A percentile compares a stretch with the other conserved stretches of the same genome.
Conservation (phyloP, 768 basidiomycete genomes). For the Tricholoma saponaceum region DNA sequence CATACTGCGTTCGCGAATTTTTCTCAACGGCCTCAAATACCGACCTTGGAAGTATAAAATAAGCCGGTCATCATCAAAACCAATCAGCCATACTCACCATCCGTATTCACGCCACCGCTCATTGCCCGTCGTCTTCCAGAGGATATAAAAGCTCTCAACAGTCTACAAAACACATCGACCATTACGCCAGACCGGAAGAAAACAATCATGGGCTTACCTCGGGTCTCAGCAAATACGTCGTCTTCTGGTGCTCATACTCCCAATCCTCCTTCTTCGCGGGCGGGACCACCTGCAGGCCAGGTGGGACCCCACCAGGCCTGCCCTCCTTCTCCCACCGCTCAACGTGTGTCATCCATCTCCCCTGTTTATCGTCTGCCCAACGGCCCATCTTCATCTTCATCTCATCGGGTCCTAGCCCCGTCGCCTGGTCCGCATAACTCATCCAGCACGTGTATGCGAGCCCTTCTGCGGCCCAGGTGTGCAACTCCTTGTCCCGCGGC, state of each 20-base stretch:
- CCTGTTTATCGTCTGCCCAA: constrained; percentile 13
- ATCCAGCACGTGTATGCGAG: constrained; percentile 60
- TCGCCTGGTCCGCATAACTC: constrained; percentile 58
- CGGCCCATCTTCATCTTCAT: constrained; percentile 34
- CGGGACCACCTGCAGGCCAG: constrained; percentile 26
- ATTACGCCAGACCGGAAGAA: background rate
- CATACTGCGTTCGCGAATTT: constrained; percentile 38
- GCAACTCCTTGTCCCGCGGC: constrained; percentile 34
- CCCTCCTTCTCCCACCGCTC: constrained; percentile 40
- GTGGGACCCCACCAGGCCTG: constrained; percentile 26
- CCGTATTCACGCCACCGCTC: constrained; percentile 49
- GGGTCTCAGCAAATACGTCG: constrained; percentile 40
- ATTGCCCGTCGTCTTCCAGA: constrained; percentile 50
- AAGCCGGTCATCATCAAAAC: background rate
- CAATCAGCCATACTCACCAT: constrained; percentile 26
- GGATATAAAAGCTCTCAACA: constrained; percentile 49
- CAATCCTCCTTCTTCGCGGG: constrained; percentile 17
- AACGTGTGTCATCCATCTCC: constrained; percentile 37
- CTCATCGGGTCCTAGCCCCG: constrained; percentile 61
- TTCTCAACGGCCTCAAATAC: constrained; percentile 47
- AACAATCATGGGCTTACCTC: constrained; percentile 34
- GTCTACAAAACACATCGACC: constrained; percentile 27
- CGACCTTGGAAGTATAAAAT: constrained; percentile 17
- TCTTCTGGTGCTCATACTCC: constrained; percentile 36
- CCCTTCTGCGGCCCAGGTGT: constrained; percentile 59